A percentile compares a stretch with the other conserved stretches of the same genome.
Conservation (phyloP, 257 asterid genomes). For the Paraleonurus japonicus region DNA sequence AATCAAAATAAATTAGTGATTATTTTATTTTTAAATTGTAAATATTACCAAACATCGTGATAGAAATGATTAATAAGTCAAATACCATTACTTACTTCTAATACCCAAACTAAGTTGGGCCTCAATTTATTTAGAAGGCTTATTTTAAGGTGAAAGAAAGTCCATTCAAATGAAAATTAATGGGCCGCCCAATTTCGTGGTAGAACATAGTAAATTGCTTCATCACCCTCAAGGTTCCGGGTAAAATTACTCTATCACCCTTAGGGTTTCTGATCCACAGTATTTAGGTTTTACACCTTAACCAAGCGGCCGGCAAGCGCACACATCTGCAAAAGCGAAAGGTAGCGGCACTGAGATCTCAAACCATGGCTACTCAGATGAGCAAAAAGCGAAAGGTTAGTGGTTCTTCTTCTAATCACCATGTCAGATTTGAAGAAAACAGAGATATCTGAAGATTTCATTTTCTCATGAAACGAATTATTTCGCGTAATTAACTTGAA, state of each 20-base stretch:
- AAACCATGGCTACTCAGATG: constrained; percentile 39
- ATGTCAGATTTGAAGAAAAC: not conserved
- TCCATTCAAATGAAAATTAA: not conserved
- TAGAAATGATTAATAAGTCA: too few relatives aligned
- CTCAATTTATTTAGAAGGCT: too few relatives aligned
- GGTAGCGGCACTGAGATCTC: constrained; percentile 21
- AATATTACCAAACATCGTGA: too few relatives aligned
- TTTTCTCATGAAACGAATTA: not conserved
- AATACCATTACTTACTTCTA: too few relatives aligned
- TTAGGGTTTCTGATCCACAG: constrained; percentile 22
- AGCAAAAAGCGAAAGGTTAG: constrained; percentile 41
- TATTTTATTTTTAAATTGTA: too few relatives aligned
- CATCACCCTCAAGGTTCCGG: not conserved
- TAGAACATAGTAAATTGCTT: not conserved
- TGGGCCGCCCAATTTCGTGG: not conserved
- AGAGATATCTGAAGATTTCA: too few relatives aligned
- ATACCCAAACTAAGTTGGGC: too few relatives aligned
- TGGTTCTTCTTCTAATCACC: not conserved
- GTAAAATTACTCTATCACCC: constrained; percentile 1
- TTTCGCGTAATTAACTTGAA: not conserved
- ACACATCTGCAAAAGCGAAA: not conserved
- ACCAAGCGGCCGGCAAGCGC: not conserved
- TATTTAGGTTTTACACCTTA: not conserved
- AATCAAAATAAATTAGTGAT: too few relatives aligned
- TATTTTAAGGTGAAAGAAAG: not conserved